Percentiles rank a stretch among this genome's conserved stretches.
Conservation (phyloP, 2,329 filamentous ascomycete species). For the Beauveria brongniartii region DNA sequence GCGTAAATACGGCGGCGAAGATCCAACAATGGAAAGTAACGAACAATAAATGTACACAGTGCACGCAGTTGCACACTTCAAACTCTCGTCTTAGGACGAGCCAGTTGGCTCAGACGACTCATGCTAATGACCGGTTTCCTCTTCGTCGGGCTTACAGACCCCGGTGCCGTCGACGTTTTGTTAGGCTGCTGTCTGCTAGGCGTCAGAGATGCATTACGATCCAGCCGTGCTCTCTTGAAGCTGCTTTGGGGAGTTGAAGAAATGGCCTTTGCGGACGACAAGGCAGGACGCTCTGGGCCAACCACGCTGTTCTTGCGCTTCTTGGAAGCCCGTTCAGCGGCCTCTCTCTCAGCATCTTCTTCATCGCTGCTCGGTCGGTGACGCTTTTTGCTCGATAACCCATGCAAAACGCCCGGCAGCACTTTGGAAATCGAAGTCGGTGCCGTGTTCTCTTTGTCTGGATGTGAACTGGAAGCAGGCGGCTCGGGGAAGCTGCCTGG, state of each 20-base stretch:
- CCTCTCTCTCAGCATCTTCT: conserved; percentile 44
- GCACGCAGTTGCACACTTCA: conserved; percentile 17
- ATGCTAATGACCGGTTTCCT: conserved; percentile 46
- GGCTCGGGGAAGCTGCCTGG: conserved; percentile 47
- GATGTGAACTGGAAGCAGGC: conserved; percentile 24
- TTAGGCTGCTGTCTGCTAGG: conserved; percentile 11
- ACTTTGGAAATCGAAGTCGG: conserved; percentile 27
- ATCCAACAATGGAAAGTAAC: background rate
- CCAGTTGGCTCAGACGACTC: conserved; percentile 53
- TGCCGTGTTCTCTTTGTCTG: conserved; percentile 49
- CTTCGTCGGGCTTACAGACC: conserved; percentile 38
- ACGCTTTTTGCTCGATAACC: conserved; percentile 59
- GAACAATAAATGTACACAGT: conserved; percentile 8
- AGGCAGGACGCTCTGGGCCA: conserved; percentile 42
- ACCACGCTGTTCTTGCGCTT: conserved; percentile 44
- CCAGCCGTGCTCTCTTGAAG: conserved; percentile 28
- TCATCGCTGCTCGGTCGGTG: conserved; percentile 49
- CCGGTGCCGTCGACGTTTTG: conserved; percentile 17
- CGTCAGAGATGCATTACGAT: conserved; percentile 19
- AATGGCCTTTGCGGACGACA: conserved; percentile 41
- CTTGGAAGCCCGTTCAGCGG: conserved; percentile 45
- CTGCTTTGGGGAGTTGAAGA: conserved; percentile 25
- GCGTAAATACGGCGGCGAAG: background rate
- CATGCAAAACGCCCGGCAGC: conserved; percentile 47
- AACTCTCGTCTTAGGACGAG: conserved; percentile 49